Conservation (phyloP, 2,329 filamentous ascomycete species). For the Fusarium liriodendri region DNA sequence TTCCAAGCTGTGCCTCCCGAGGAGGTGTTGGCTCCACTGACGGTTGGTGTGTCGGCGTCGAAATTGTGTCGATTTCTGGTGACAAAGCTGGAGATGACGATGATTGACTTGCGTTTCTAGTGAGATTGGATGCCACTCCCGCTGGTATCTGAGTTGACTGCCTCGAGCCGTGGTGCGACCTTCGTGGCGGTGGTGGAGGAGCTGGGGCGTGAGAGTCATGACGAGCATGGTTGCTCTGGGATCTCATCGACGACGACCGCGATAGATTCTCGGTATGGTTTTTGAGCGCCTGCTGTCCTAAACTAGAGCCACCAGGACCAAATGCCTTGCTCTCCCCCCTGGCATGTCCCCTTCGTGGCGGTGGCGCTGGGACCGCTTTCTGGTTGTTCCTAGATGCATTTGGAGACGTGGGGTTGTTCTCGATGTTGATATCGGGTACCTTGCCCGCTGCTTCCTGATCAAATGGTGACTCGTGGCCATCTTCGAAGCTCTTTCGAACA, state of each 20-base stretch:
- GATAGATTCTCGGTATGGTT: conserved; percentile 51
- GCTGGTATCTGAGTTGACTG: conserved; percentile 39
- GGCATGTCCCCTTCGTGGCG: conserved; percentile 60
- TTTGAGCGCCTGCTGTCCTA: conserved; percentile 15
- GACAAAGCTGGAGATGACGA: conserved; percentile 33
- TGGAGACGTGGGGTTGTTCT: conserved; percentile 46
- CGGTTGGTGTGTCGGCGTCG: conserved; percentile 15
- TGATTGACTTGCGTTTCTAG: conserved; percentile 44
- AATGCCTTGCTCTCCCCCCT: conserved; percentile 57
- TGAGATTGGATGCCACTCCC: conserved; percentile 47
- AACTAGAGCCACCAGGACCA: conserved; percentile 28
- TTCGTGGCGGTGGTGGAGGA: conserved; percentile 67
- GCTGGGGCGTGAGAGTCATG: conserved; percentile 57
- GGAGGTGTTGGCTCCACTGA: conserved; percentile 18
- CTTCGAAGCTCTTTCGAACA: conserved; percentile 57
- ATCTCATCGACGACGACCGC: conserved; percentile 62
- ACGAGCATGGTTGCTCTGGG: conserved; percentile 59
- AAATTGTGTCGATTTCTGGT: conserved; percentile 29
- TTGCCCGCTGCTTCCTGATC: conserved; percentile 66
- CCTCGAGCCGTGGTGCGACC: conserved; percentile 55
- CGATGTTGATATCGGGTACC: conserved; percentile 55
- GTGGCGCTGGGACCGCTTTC: conserved; percentile 62
- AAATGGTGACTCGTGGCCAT: conserved; percentile 63
- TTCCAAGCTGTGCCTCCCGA: conserved; percentile 27
- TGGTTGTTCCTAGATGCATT: conserved; percentile 50